A percentile compares a stretch with the other conserved stretches of the same genome.
phyloP scores from a whole-genome alignment of 2,329 filamentous ascomycete genomes.

The Fusarium buxicola region DNA sequence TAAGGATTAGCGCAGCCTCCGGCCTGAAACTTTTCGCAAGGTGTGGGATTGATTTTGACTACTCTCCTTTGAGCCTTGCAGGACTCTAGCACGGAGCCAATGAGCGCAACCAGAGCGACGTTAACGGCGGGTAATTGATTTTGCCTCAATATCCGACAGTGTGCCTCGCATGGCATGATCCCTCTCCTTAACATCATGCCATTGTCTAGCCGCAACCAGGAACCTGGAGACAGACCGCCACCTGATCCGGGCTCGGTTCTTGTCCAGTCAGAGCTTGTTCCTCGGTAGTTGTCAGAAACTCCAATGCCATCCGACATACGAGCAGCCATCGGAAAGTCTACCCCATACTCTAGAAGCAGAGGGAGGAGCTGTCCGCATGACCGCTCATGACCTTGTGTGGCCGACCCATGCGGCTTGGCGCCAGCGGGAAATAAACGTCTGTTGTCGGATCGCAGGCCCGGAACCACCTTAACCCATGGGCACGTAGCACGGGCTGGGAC shows the following conservation, averaged over 20 bases:
- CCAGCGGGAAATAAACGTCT: conserved; percentile 8
- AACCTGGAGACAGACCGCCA: background rate
- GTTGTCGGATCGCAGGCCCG: conserved; percentile 43
- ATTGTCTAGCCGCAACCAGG: background rate
- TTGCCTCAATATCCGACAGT: conserved; percentile 19
- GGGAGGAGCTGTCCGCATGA: too few species aligned
- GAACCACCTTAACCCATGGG: conserved; percentile 5
- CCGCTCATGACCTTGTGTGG: conserved; percentile 15
- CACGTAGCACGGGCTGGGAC: background rate
- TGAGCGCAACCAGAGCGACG: background rate
- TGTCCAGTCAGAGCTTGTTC: background rate
- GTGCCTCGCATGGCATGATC: conserved; percentile 17
- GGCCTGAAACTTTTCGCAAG: too few species aligned
- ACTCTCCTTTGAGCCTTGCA: too few species aligned
- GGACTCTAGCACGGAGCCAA: background rate
- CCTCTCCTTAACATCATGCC: conserved; percentile 13
- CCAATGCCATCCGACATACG: too few species aligned
- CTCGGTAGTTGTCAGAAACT: conserved; percentile 24
- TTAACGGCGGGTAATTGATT: conserved; percentile 6
- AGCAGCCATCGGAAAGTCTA: too few species aligned
- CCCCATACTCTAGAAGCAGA: background rate
- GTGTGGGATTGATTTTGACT: too few species aligned
- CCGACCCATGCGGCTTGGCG: background rate
- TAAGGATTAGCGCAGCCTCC: too few species aligned
- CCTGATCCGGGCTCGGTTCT: background rate